Conservation (phyloP, 139 green algal genomes). For the Coccomyxa sp. region DNA sequence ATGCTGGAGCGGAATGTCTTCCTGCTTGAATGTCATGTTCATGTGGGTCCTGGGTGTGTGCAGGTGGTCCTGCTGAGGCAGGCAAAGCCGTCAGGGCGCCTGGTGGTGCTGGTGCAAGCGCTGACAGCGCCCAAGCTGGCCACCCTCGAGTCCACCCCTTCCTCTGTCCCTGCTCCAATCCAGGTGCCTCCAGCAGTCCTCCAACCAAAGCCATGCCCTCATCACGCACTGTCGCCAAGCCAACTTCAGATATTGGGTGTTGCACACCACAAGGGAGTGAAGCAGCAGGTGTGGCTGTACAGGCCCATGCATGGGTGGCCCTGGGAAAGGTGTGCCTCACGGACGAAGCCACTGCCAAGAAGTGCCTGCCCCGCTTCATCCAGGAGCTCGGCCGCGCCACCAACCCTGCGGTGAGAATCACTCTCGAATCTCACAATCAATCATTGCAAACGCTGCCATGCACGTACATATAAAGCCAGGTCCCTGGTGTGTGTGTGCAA, state of each 20-base stretch:
- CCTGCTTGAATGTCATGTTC: background rate
- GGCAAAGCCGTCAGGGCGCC: conserved; percentile 11
- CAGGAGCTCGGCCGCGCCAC: conserved; percentile 38
- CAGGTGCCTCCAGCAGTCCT: background rate
- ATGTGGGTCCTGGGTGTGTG: background rate
- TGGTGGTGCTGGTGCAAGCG: conserved; percentile 60
- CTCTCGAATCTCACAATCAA: background rate
- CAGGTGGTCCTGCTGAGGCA: conserved; percentile 51
- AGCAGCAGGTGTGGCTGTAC: conserved; percentile 12
- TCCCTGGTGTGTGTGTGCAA: too few species aligned
- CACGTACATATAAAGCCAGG: too few species aligned
- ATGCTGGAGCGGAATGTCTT: background rate
- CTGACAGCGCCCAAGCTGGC: conserved; percentile 44
- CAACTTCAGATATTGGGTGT: background rate
- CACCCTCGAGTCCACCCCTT: background rate
- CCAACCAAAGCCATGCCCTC: background rate
- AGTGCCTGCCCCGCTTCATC: conserved; percentile 68
- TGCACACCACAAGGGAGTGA: background rate
- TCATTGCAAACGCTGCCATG: too few species aligned
- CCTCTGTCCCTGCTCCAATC: background rate
- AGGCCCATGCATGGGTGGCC: conserved; percentile 65
- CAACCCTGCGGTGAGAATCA: conserved; percentile 3
- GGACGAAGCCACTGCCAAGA: conserved; percentile 73
- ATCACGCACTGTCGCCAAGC: background rate
- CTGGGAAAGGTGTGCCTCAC: conserved; percentile 80